Evolutionary conservation across 352 stramenopile species (phyloP).

Genomic region (Pythium phragmiticola): DNA sequence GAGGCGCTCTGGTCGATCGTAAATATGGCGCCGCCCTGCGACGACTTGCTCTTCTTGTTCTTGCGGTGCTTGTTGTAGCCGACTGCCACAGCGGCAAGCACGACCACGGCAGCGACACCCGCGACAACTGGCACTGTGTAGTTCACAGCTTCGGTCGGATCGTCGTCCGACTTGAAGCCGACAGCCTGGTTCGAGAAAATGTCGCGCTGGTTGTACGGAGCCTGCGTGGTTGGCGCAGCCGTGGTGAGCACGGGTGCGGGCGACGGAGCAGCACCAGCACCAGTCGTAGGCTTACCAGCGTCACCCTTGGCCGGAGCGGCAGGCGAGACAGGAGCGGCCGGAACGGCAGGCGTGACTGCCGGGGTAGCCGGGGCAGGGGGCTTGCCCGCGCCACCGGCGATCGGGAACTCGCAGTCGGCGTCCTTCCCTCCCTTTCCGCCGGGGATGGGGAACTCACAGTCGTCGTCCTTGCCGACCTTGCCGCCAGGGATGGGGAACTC

Average conservation of each 20-base stretch:
- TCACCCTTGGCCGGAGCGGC: conserved; percentile 15
- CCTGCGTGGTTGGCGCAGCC: conserved; percentile 15
- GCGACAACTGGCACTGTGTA: conserved; percentile 29
- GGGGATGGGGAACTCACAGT: conserved; percentile 23
- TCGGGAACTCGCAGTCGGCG: conserved; percentile 23
- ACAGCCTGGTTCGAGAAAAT: conserved; percentile 39
- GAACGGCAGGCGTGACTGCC: background rate
- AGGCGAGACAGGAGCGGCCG: conserved; percentile 2
- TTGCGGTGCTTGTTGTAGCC: conserved; percentile 69
- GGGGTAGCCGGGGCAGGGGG: conserved; percentile 6
- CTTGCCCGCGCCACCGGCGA: conserved; percentile 1
- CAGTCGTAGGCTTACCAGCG: conserved; percentile 15
- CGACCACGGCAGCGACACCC: conserved; percentile 37
- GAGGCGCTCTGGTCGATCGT: conserved; percentile 74
- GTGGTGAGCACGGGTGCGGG: conserved; percentile 16
- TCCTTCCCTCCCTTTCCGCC: background rate
- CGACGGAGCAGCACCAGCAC: conserved; percentile 3
- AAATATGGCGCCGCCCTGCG: conserved; percentile 63
- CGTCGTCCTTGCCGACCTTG: conserved; percentile 9
- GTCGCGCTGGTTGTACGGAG: conserved; percentile 15
- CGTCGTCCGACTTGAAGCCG: conserved; percentile 38
- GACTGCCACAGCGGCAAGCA: conserved; percentile 45
- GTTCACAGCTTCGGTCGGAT: conserved; percentile 16
- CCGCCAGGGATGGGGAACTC: conserved; percentile 15
- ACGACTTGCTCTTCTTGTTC: conserved; percentile 48